Conservation (phyloP, 2,329 filamentous ascomycete genomes). For the Tricladium varicosporioides region DNA sequence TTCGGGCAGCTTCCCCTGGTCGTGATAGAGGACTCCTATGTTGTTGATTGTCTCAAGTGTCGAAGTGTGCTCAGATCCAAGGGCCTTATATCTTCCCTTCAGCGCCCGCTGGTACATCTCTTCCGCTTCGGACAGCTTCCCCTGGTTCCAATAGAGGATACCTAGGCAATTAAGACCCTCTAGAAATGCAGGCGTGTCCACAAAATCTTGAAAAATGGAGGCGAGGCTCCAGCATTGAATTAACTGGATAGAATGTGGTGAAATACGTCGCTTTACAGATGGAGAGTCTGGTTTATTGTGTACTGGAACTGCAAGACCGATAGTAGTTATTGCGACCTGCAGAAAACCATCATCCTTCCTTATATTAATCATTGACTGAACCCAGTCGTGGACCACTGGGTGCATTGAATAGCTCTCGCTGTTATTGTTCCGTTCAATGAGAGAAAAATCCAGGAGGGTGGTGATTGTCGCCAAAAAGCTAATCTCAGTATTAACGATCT, state of each 20-base stretch:
- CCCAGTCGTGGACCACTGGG: slow-evolving; percentile 28
- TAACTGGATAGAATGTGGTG: slow-evolving; percentile 25
- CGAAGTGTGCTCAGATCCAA: no score
- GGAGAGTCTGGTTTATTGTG: slow-evolving; percentile 9
- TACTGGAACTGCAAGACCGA: slow-evolving; percentile 17
- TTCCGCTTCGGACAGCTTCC: no score
- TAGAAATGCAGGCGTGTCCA: slow-evolving; percentile 8
- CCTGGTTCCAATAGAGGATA: no score
- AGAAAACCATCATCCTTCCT: slow-evolving; percentile 10
- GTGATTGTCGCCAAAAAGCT: slow-evolving; percentile 23
- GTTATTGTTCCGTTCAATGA: slow-evolving; percentile 28
- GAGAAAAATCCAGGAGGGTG: slow-evolving; percentile 29
- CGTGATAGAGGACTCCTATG: slow-evolving; percentile 17
- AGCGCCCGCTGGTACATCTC: no score
- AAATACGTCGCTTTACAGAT: slow-evolving; percentile 21
- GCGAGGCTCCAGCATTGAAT: slow-evolving; percentile 1
- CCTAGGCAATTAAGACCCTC: slow-evolving; percentile 20
- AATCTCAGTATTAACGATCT: slow-evolving; percentile 18
- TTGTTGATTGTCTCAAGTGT: no score
- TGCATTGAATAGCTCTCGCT: slow-evolving; percentile 30
- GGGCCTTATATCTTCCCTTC: no score
- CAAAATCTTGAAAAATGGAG: slow-evolving; percentile 1
- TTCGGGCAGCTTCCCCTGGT: slow-evolving; percentile 23
- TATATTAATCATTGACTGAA: slow-evolving; percentile 7
- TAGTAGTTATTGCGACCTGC: slow-evolving; percentile 16